A percentile compares a stretch with the other conserved stretches of the same genome.
Conservation (phyloP, 1,139 yeast species). For the Nakaseomyces kungkrabaensis region DNA sequence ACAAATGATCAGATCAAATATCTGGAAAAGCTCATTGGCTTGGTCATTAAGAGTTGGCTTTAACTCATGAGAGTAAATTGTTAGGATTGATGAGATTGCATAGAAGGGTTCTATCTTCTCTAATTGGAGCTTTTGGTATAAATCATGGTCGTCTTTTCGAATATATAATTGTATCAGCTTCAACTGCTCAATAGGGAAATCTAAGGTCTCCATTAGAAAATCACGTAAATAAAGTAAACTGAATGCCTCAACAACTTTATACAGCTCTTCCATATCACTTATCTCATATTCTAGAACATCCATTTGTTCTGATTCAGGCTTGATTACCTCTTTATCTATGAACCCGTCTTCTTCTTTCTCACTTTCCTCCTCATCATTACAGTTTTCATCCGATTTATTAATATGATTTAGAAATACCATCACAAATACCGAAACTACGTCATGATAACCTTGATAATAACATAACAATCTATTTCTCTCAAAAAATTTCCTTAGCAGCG, state of each 20-base stretch:
- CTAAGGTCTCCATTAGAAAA: constrained; percentile 67
- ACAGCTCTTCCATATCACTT: constrained; percentile 34
- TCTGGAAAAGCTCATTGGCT: constrained; percentile 16
- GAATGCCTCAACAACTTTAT: constrained; percentile 44
- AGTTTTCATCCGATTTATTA: constrained; percentile 6
- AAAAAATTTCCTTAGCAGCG: constrained; percentile 46
- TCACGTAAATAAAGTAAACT: constrained; percentile 65
- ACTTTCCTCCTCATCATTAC: constrained; percentile 4
- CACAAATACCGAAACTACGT: constrained; percentile 63
- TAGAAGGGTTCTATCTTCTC: constrained; percentile 44
- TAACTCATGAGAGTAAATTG: constrained; percentile 67
- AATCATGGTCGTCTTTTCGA: constrained; percentile 38
- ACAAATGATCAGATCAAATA: constrained; percentile 25
- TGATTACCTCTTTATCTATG: too few species aligned
- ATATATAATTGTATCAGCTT: constrained; percentile 55
- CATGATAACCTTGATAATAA: constrained; percentile 93
- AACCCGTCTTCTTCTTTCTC: neutral
- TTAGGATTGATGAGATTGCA: constrained; percentile 66
- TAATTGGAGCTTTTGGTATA: constrained; percentile 44
- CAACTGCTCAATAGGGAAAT: constrained; percentile 56
- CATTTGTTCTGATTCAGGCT: too few species aligned
- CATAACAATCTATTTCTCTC: constrained; percentile 50
- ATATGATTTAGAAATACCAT: constrained; percentile 33
- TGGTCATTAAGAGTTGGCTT: constrained; percentile 11
- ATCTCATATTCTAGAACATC: neutral